phyloP scores from a whole-genome alignment of 2,329 filamentous ascomycete genomes.

The Emydomyces testavorans region DNA sequence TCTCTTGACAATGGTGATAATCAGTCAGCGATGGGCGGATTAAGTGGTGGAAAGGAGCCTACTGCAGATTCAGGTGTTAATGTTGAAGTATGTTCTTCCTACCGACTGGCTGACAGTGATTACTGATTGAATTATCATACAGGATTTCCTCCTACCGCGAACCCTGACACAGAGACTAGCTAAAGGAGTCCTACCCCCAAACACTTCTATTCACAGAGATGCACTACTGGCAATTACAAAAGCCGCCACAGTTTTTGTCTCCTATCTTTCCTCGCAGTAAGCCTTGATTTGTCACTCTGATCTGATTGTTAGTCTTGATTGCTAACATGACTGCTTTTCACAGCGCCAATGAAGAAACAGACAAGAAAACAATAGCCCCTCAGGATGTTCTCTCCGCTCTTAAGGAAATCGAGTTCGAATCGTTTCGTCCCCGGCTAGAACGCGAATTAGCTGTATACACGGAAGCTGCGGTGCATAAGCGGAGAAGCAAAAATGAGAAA shows the following conservation, averaged over 20 bases:
- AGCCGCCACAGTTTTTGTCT: slow-evolving; percentile 56
- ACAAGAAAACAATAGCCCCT: slow-evolving; percentile 52
- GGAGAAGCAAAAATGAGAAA: slow-evolving; percentile 30
- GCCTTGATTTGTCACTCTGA: slow-evolving; percentile 17
- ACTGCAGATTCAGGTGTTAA: slow-evolving; percentile 33
- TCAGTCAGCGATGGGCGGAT: not conserved
- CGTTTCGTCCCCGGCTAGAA: slow-evolving; percentile 47
- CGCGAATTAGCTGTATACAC: slow-evolving; percentile 44
- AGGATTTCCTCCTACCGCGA: slow-evolving; percentile 53
- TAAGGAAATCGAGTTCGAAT: slow-evolving; percentile 49
- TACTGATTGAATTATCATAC: not conserved
- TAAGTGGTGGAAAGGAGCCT: slow-evolving; percentile 4
- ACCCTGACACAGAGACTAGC: slow-evolving; percentile 51
- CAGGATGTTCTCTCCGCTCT: slow-evolving; percentile 51
- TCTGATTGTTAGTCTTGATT: not conserved
- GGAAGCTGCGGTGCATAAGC: slow-evolving; percentile 28
- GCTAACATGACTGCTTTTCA: not conserved
- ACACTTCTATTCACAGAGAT: slow-evolving; percentile 56
- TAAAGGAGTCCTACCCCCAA: slow-evolving; percentile 52
- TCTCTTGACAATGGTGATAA: not conserved
- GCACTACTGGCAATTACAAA: slow-evolving; percentile 53
- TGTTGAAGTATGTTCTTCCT: slow-evolving; percentile 27
- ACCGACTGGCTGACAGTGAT: not conserved
- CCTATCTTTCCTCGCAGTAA: slow-evolving; percentile 50
- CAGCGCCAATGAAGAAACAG: slow-evolving; percentile 50